phyloP scores from a whole-genome alignment of 2,329 filamentous ascomycete species.

The Apiospora arundinis region DNA sequence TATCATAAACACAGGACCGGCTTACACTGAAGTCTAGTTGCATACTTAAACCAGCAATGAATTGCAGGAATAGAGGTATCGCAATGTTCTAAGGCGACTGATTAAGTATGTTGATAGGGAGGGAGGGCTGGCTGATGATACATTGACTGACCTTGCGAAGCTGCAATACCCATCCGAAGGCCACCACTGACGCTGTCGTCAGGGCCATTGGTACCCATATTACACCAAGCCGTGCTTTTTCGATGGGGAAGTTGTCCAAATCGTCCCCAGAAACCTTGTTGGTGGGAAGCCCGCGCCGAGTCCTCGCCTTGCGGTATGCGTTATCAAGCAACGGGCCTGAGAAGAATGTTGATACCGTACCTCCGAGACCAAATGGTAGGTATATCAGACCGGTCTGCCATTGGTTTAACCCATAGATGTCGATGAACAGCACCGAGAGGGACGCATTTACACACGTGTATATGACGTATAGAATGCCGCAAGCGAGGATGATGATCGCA shows the following conservation, averaged over 20 bases:
- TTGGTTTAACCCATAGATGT: constrained; percentile 32
- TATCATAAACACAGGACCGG: too few species aligned
- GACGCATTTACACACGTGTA: constrained; percentile 33
- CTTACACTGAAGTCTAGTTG: constrained; percentile 31
- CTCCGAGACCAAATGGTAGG: constrained; percentile 34
- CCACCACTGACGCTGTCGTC: constrained; percentile 20
- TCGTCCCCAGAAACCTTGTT: constrained; percentile 29
- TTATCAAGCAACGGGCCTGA: constrained; percentile 30
- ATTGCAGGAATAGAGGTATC: constrained; percentile 31
- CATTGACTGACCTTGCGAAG: constrained; percentile 25
- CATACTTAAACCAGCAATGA: constrained; percentile 31
- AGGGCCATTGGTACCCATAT: constrained; percentile 26
- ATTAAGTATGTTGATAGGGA: background rate
- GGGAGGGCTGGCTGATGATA: background rate
- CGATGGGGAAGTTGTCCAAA: constrained; percentile 28
- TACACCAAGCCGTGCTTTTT: constrained; percentile 25
- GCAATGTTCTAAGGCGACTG: constrained; percentile 25
- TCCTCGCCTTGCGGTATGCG: constrained; percentile 28
- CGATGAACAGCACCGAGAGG: constrained; percentile 31
- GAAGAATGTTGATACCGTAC: constrained; percentile 32
- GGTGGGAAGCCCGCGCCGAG: constrained; percentile 27
- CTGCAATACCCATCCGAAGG: constrained; percentile 29
- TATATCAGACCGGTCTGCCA: constrained; percentile 34
- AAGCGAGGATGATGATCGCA: constrained; percentile 28
- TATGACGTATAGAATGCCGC: constrained; percentile 29